Evolutionary conservation across 306 rosid genomes (phyloP), one percentile per base, ranked within the genome.

Genomic region (Phaseolus lunatus): DNA sequence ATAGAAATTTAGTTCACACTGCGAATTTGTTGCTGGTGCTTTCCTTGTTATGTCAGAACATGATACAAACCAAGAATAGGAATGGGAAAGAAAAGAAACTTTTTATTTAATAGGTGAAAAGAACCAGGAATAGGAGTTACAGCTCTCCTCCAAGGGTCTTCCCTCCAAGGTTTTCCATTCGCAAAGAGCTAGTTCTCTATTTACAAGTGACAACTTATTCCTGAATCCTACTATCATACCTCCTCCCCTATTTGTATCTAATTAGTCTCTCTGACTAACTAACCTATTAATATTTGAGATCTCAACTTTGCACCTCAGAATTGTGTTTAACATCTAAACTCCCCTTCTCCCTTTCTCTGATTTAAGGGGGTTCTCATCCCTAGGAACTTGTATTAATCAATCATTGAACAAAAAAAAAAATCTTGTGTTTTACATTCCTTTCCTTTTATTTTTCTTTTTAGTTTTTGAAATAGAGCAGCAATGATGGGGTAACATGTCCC

Each of bases 1-100:
- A 47, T 26, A 47, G 63, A 71, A 37, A 22, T 11, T 66, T 23
- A 35, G 18, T 37, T 47, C 7, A 48, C 39, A 48, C 39, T 53
- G 54, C 26, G 44, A 67, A 73, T 52, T 70, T 67, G 71, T 69
- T 75, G 76, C 62, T 6, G 50, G 70, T 63, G 75, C 19, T 64
- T 80, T 11, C 44, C 45, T 70, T 20, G 61, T 49, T 45, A 14
- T 54, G 33, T 64, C 50, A 33, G 43, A 75, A 10, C 18, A 45
- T 54, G 12, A 53, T 53, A 19, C 27, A 10, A 52, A 52, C 26
- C 58, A 19, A 18, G 26, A 19, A 52, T 52, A 52, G 58, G 13
- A 52, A 19, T 9, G 26, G 58, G 58, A 18, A 7, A 50, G 44
- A 18, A 50, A 50, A 18, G 56, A 18, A 6, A 2, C 10, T 7